Percentiles rank a stretch among this genome's conserved stretches.
Conservation (phyloP, 495 filamentous ascomycete species). For the Pyronema omphalodes region DNA sequence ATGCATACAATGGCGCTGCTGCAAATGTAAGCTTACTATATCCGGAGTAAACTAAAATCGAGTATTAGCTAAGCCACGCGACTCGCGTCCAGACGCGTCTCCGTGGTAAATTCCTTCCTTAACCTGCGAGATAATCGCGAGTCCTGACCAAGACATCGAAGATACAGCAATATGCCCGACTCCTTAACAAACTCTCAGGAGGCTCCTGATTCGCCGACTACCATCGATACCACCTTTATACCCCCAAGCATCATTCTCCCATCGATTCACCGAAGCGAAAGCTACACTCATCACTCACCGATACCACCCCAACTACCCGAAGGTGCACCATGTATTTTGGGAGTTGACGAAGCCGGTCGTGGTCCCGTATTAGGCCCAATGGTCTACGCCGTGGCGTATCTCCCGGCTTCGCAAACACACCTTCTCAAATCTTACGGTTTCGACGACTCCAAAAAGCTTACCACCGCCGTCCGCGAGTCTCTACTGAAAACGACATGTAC, state of each 20-base stretch:
- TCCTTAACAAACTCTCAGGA: too few relatives aligned
- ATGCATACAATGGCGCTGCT: too few relatives aligned
- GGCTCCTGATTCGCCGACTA: too few relatives aligned
- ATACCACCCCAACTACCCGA: slow-evolving; percentile 38
- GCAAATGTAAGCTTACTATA: too few relatives aligned
- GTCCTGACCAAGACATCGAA: too few relatives aligned
- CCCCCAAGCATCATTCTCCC: slow-evolving; percentile 48
- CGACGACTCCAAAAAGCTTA: slow-evolving; percentile 24
- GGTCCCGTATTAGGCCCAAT: slow-evolving; percentile 92
- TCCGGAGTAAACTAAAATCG: too few relatives aligned
- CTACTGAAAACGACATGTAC: slow-evolving; percentile 12
- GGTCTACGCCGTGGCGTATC: slow-evolving; percentile 82
- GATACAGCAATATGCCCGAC: too few relatives aligned
- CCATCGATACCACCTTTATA: neutral
- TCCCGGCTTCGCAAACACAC: slow-evolving; percentile 60
- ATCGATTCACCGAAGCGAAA: slow-evolving; percentile 47
- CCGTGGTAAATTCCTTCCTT: too few relatives aligned
- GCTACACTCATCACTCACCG: slow-evolving; percentile 71
- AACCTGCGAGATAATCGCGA: too few relatives aligned
- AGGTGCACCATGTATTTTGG: slow-evolving; percentile 43
- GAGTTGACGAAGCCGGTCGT: slow-evolving; percentile 88
- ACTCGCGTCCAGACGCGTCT: too few relatives aligned
- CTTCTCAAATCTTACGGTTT: slow-evolving; percentile 39
- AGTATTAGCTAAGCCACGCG: too few relatives aligned
- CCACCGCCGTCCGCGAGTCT: slow-evolving; percentile 8